phyloP scores from a whole-genome alignment of 495 filamentous ascomycete genomes.

The Hypoxylon crocopeplum region DNA sequence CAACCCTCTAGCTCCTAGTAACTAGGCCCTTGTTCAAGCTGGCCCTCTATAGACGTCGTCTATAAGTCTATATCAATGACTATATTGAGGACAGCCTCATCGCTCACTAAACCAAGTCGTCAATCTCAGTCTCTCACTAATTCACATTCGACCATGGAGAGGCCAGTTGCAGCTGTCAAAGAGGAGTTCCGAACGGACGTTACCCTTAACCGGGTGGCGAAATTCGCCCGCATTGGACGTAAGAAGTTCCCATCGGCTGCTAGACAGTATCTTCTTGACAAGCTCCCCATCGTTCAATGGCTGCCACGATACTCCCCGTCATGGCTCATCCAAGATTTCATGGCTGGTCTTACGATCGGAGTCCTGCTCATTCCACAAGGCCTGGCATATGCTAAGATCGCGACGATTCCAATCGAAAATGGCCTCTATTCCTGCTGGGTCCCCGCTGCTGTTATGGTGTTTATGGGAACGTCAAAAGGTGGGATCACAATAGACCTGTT shows the following conservation, averaged over 20 bases:
- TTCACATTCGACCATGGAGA: constrained; percentile 23
- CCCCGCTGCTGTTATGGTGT: constrained; percentile 54
- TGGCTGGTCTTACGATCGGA: constrained; percentile 59
- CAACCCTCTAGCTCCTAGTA: constrained; percentile 1
- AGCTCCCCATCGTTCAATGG: constrained; percentile 61
- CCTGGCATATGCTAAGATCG: constrained; percentile 59
- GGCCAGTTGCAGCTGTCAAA: constrained; percentile 23
- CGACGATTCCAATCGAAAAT: constrained; percentile 58
- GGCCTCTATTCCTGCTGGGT: constrained; percentile 62
- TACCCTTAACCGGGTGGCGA: constrained; percentile 44
- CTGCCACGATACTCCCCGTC: constrained; percentile 53
- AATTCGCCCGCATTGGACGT: constrained; percentile 39
- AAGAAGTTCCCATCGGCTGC: constrained; percentile 46
- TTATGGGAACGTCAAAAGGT: constrained; percentile 66
- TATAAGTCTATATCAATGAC: constrained; percentile 22
- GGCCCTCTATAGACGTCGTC: constrained; percentile 14
- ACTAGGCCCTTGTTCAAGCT: background rate
- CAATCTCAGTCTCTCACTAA: too few relatives aligned
- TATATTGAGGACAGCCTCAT: constrained; percentile 14
- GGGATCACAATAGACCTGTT: constrained; percentile 1
- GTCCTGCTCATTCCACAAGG: constrained; percentile 60
- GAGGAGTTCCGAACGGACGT: constrained; percentile 44
- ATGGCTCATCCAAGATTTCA: constrained; percentile 58
- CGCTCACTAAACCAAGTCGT: too few relatives aligned
- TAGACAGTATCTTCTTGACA: constrained; percentile 55